Evolutionary conservation across 2,329 filamentous ascomycete genomes (phyloP).

Genomic region (Nakataea oryzae): DNA sequence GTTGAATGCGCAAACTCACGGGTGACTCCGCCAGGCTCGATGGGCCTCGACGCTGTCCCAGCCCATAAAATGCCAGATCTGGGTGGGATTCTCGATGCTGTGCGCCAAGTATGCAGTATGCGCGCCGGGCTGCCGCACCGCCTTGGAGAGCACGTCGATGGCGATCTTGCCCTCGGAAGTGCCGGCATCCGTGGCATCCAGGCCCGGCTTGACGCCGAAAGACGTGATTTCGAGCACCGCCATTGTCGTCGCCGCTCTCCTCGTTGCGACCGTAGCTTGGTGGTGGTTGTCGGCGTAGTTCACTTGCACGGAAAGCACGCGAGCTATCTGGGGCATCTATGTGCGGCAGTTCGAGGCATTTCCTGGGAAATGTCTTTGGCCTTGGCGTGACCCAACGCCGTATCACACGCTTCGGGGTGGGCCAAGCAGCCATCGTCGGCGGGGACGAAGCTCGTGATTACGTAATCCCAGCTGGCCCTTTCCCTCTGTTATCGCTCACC

Average conservation of each 20-base stretch:
- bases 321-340: not conserved
- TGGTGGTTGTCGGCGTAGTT: not conserved
- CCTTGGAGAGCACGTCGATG: not conserved
- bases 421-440: not conserved
- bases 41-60: constrained; percentile 16
- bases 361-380: too few relatives aligned
- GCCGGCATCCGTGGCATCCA: constrained; percentile 10
- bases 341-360: too few relatives aligned
- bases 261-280: too few relatives aligned
- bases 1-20: too few relatives aligned
- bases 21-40: not conserved
- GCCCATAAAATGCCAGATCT: constrained; percentile 15
- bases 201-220: constrained; percentile 11
- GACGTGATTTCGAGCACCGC: constrained; percentile 12
- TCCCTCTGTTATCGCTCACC: too few relatives aligned
- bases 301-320: too few relatives aligned
- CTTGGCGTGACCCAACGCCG: too few relatives aligned
- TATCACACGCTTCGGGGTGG: too few relatives aligned
- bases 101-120: constrained; percentile 11
- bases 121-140: constrained; percentile 9
- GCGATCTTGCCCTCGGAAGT: constrained; percentile 8
- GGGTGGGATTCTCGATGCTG: constrained; percentile 11
- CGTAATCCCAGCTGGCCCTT: too few relatives aligned
- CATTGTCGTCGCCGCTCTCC: not conserved
- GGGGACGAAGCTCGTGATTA: not conserved